Evolutionary conservation across 306 rosid genomes (phyloP), one percentile per base, ranked within the genome.

Genomic region (Quercus berberidifolia): DNA sequence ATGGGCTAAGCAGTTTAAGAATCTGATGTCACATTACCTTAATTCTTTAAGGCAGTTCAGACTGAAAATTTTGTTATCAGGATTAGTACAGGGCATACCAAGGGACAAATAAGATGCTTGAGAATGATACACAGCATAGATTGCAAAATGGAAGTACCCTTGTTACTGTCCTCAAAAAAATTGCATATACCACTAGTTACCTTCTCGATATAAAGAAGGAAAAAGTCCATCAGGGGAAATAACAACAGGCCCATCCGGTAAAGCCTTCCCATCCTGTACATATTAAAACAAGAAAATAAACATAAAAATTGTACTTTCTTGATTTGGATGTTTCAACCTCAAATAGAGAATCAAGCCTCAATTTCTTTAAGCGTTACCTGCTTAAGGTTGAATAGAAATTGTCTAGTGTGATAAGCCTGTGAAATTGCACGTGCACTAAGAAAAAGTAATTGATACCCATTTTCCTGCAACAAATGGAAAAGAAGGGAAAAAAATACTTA

Each of bases 361-460:
- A 64, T 23, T 64, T 51, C 52, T 57, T 30, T 84, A 86, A 71
- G 17, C 65, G 25, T 80, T 78, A 93, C 99, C 98, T 92, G 98
- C 86, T 88, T 96, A 81, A 96, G 94, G 86, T 93, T 96, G 85
- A 89, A 67, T 41, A 96, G 85, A 87, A 96, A 96, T 67, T 90
- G 99, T 59, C 98, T 87, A 23, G 99, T 96, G 73, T 71, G 74
- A 76, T 88, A 89, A 55, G 99, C 96, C 84, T 96, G 99, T 81
- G 98, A 93, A 82, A 96, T 96, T 80, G 99, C 87, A 55, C 99
- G 97, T 20, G 99, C 99, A 80, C 99, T 96, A 80, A 96, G 91
- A 88, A 96, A 96, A 81, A 96, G 99, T 76, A 96, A 74, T 54
- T 96, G 90, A 85, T 93, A 96, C 73, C 99, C 98, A 76, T 96